Base-by-base conservation (phyloP, 2,329 filamentous ascomycete species). In the Verticillium alfalfae region DNA sequence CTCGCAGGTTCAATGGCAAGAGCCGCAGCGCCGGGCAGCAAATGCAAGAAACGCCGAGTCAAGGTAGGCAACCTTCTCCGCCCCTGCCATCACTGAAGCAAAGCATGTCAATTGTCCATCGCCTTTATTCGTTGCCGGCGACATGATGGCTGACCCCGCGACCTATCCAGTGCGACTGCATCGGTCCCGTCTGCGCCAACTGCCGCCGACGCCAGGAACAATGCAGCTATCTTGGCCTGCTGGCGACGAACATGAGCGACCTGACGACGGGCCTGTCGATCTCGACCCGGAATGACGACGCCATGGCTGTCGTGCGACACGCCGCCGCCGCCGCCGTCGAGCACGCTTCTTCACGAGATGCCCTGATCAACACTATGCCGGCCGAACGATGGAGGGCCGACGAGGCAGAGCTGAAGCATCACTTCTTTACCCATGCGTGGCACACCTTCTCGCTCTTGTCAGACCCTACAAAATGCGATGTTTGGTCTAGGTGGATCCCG, bases 1-100 rank as follows among this genome's bases (percentile, higher is more conserved):
- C 64, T 37, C 58, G 64, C 49, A 60, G 63, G 13, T 65, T 64
- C 45, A 62, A 65, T 22, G 62, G 62, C 38, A 65, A 65, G 62
- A 64, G 62, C 54, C 64, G 63, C 38, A 65, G 64, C 56, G 64
- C 62, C 39, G 64, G 64, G 64, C 56, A 57, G 60, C 39, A 62
- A 65, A 58, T 65, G 64, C 37, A 65, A 65, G 55, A 64, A 63
- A 57, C 62, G 64, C 16, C 62, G 64, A 37, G 62, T 65, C 22
- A 65, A 65, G 64, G 64, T 65, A 49, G 49, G 63, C 37, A 39
- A 39, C 15, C 15, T 52, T 38, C 26, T 31, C 26, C 5, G 26
- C 26, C 26, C 26, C 26, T 31, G 26, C 26, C 26, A 31, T 31
- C 26, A 31, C 26, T 31, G 26, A 31, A 31, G 26, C 26, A 31